phyloP scores from a whole-genome alignment of 1,139 yeast genomes.

The Sugiyamaella sp. region DNA sequence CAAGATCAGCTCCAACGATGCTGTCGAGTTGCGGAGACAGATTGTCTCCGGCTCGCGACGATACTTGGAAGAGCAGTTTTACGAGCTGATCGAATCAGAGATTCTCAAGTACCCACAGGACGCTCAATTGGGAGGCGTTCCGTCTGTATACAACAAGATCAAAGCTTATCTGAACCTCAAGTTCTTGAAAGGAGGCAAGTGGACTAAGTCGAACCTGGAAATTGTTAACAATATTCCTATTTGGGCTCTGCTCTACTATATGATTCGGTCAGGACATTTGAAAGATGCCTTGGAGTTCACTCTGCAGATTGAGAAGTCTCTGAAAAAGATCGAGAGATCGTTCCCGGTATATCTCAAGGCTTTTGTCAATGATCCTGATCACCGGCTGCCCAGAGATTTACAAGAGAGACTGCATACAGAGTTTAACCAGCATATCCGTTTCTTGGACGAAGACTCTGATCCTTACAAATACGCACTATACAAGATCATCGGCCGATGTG shows the following conservation, averaged over 20 bases:
- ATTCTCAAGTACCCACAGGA: slow-evolving; percentile 65
- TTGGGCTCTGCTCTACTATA: slow-evolving; percentile 88
- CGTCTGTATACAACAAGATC: slow-evolving; percentile 72
- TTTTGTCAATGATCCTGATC: slow-evolving; percentile 62
- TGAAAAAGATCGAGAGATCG: slow-evolving; percentile 81
- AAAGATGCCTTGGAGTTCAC: slow-evolving; percentile 73
- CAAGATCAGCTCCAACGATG: slow-evolving; percentile 34
- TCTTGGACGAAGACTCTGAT: slow-evolving; percentile 66
- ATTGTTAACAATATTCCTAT: slow-evolving; percentile 82
- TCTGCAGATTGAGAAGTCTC: slow-evolving; percentile 55
- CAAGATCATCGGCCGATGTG: slow-evolving; percentile 91
- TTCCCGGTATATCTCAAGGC: slow-evolving; percentile 81
- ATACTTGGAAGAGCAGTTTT: slow-evolving; percentile 76
- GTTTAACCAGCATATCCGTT: slow-evolving; percentile 81
- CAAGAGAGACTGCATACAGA: slow-evolving; percentile 75
- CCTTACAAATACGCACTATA: slow-evolving; percentile 90
- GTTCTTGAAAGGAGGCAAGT: slow-evolving; percentile 47
- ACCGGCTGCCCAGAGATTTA: slow-evolving; percentile 63
- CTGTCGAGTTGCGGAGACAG: slow-evolving; percentile 49
- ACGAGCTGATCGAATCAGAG: slow-evolving; percentile 69
- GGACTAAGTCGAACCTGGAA: slow-evolving; percentile 56
- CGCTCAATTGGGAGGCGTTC: slow-evolving; percentile 60
- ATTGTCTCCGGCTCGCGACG: slow-evolving; percentile 60
- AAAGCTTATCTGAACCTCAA: slow-evolving; percentile 61
- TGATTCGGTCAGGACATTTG: slow-evolving; percentile 80